Base-by-base conservation (phyloP, 306 rosid genomes). In the Geum urbanum region DNA sequence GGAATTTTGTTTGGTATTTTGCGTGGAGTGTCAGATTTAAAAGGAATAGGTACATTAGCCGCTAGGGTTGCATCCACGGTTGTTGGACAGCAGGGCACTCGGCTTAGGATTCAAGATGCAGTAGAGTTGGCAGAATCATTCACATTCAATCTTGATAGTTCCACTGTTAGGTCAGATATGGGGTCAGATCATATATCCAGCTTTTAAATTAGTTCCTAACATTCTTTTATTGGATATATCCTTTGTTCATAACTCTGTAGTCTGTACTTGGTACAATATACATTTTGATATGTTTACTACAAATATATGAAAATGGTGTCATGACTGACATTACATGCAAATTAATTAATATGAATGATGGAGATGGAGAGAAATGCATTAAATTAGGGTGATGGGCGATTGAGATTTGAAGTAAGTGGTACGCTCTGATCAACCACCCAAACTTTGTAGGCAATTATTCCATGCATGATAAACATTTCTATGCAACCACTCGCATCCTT, bases 71-170 rank as follows among this genome's bases (percentile, higher is more conserved):
- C 97, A 16, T 87, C 97, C 73, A 88, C 96, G 9, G 98, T 94
- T 48, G 98, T 94, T 7, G 92, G 89, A 49, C 98, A 94, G 49
- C 98, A 90, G 50, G 98, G 98, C 49, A 94, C 98, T 15, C 82
- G 98, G 47, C 91, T 94, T 55, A 40, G 89, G 58, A 76, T 94
- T 84, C 80, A 90, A 45, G 96, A 90, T 71, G 98, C 98, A 24
- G 83, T 77, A 57, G 78, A 85, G 56, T 82, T 90, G 68, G 97
- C 96, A 12, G 85, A 88, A 66, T 75, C 88, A 16, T 87, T 86
- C 56, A 41, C 84, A 18, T n/a, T 76, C 76, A 76, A 77, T 50
- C 74, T 44, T 24, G 80, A 80, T 69, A 66, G 80, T 27, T 64
- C 88, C 22, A 70, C 72, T 1, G 6, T 77, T 74, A 51, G 77